Evolutionary conservation across 2,329 filamentous ascomycete genomes (phyloP), one percentile per base, ranked within the genome.

Genomic region (Sporothrix variecibatus): DNA sequence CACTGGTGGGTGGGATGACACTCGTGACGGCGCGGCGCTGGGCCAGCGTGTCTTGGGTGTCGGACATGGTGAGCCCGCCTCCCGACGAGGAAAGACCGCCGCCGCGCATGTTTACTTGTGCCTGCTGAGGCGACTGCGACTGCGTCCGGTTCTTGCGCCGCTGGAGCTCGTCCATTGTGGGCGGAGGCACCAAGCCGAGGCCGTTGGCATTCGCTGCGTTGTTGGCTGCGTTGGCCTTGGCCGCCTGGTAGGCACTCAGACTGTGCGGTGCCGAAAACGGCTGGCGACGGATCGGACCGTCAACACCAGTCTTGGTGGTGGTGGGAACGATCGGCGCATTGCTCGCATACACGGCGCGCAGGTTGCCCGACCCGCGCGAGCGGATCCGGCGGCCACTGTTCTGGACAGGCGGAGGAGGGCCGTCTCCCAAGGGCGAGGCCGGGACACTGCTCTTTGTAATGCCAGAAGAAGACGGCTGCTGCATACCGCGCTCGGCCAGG

Each of bases 401-500:
- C 40, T 43, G 40, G 40, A 43, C 40, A 15, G 40, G 40, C 2
- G 40, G 40, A 43, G 40, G 40, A 15, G n/a, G n/a, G n/a, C n/a
- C n/a, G n/a, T n/a, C 40, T 9, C 12, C 2, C 40, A 8, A 43
- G 40, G 40, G 40, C 9, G 40, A 43, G 2, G 31, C 17, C 31
- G 15, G 17, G 8, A 5, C 34, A 26, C 53, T 71, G 23, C 34
- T 53, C 20, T 7, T 6, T 11, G 26, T 0, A 9, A n/a, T 6
- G 1, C 43, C 51, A 3, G 51, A 31, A n/a, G n/a, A n/a, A n/a
- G n/a, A n/a, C n/a, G n/a, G n/a, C 12, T 34, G 53, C n/a, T 38
- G 46, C 23, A 12, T 34, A 75, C 86, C 86, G 75, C 87, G 86
- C 75, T 89, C 84, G 5, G 83, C 83, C 17, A 88, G 81, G 23